A percentile compares a stretch with the other conserved stretches of the same genome.
Conservation (phyloP, 2,329 filamentous ascomycete genomes). For the Hypoxylon sp. region DNA sequence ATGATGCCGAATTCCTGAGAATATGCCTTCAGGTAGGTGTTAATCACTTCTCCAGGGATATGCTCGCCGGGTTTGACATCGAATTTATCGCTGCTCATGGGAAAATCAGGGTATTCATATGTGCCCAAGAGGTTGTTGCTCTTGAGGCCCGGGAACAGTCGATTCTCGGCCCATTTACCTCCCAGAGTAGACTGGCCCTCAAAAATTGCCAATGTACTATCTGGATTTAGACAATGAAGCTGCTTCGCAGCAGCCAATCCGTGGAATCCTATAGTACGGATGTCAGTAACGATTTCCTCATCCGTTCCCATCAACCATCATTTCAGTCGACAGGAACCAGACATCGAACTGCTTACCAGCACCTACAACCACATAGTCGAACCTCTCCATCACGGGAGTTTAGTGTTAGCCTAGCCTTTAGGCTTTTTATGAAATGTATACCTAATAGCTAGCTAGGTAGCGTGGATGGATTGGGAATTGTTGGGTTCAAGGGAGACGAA, state of each 20-base stretch:
- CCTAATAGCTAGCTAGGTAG: background rate
- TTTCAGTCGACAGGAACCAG: background rate
- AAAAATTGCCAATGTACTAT: conserved; percentile 69
- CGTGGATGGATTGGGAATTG: background rate
- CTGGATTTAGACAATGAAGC: conserved; percentile 71
- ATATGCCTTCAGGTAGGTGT: conserved; percentile 71
- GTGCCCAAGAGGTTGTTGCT: conserved; percentile 82
- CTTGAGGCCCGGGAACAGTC: conserved; percentile 78
- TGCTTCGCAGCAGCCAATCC: conserved; percentile 75
- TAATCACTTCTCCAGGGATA: conserved; percentile 69
- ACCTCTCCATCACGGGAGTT: conserved; percentile 6
- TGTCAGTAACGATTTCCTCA: conserved; percentile 7
- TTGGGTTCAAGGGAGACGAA: background rate
- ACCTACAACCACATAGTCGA: conserved; percentile 65
- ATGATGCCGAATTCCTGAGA: conserved; percentile 67
- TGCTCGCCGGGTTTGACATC: conserved; percentile 66
- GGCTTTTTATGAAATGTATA: background rate
- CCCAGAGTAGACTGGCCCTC: conserved; percentile 72
- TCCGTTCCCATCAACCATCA: background rate
- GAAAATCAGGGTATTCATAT: conserved; percentile 81
- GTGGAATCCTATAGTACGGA: conserved; percentile 59
- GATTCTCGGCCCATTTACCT: conserved; percentile 77
- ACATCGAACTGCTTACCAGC: conserved; percentile 62
- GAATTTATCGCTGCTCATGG: conserved; percentile 71
- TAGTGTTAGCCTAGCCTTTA: background rate